Percentiles rank a stretch among this genome's conserved stretches.
Evolutionary conservation across 2,329 filamentous ascomycete species (phyloP).

Genomic region (Scleromitrula shiraiana): DNA sequence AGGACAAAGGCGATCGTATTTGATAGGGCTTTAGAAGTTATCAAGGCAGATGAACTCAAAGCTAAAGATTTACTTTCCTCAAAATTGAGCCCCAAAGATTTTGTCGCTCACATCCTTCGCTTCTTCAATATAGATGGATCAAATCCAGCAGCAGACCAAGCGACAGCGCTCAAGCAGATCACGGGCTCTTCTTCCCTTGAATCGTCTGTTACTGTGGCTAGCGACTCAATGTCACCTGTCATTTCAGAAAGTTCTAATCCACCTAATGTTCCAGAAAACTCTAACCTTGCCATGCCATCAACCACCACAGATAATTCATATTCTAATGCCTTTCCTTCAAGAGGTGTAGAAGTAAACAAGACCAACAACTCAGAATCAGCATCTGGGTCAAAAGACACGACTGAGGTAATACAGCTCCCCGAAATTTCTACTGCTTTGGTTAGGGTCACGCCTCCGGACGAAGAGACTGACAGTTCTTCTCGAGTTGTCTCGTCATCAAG

Average conservation of each 20-base stretch:
- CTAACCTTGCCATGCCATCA: not conserved
- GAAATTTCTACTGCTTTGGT: not conserved
- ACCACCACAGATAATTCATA: not conserved
- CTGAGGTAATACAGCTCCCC: constrained; percentile 1
- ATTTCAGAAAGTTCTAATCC: too few relatives aligned
- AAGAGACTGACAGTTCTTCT: too few relatives aligned
- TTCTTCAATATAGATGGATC: not conserved
- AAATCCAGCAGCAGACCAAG: not conserved
- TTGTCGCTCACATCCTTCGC: not conserved
- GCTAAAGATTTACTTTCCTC: not conserved
- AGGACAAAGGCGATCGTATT: too few relatives aligned
- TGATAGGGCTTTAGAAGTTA: not conserved
- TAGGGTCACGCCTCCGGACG: not conserved
- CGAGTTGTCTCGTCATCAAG: constrained; percentile 2
- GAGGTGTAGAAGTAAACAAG: not conserved
- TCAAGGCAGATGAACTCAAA: not conserved
- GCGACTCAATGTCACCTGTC: too few relatives aligned
- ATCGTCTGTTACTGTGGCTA: too few relatives aligned
- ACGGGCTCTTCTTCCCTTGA: too few relatives aligned
- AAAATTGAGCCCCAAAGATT: not conserved
- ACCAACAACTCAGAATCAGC: not conserved
- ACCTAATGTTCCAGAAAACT: too few relatives aligned
- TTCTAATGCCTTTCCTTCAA: not conserved
- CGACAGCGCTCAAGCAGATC: not conserved
- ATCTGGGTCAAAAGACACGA: too few relatives aligned